Percentiles rank a stretch among this genome's conserved stretches.
Conservation (phyloP, 1,139 yeast species). For the Pichia sp. region DNA sequence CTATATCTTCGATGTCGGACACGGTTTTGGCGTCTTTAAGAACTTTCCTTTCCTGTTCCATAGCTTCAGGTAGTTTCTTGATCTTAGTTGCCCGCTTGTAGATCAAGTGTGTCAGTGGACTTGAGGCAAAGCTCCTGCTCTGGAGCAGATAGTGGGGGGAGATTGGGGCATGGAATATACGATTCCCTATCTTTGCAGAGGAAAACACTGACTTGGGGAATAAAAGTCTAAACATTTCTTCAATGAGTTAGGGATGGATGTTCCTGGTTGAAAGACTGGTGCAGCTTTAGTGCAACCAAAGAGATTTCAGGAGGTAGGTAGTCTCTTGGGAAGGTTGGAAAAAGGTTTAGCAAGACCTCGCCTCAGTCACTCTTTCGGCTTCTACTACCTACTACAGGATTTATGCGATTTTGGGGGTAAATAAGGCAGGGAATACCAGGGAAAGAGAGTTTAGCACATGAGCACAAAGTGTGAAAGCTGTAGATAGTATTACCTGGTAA, state of each 20-base stretch:
- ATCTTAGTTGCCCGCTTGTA: conserved; percentile 19
- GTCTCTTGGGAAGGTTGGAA: no score
- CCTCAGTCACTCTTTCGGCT: no score
- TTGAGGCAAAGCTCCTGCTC: conserved; percentile 7
- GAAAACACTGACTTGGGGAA: not conserved
- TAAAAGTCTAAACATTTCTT: conserved; percentile 3
- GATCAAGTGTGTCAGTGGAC: conserved; percentile 8
- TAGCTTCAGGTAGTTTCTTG: conserved; percentile 16
- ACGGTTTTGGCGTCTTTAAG: conserved; percentile 17
- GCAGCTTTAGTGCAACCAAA: no score
- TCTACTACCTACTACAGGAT: no score
- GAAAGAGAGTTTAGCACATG: no score
- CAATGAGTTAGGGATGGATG: not conserved
- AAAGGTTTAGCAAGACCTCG: no score
- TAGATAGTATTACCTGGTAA: no score
- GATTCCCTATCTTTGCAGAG: not conserved
- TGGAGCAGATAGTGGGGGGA: not conserved
- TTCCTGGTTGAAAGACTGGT: not conserved
- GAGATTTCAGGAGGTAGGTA: no score
- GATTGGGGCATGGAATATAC: not conserved
- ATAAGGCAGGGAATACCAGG: no score
- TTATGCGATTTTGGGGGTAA: no score
- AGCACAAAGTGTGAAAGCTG: no score
- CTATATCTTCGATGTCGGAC: conserved; percentile 24
- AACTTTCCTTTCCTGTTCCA: conserved; percentile 12